A percentile compares a stretch with the other conserved stretches of the same genome.
These are phyloP conservation scores for Mortierella alpina DNA, from an alignment of 192 early-diverging fungal species.

Conservation along the genomic window DNA sequence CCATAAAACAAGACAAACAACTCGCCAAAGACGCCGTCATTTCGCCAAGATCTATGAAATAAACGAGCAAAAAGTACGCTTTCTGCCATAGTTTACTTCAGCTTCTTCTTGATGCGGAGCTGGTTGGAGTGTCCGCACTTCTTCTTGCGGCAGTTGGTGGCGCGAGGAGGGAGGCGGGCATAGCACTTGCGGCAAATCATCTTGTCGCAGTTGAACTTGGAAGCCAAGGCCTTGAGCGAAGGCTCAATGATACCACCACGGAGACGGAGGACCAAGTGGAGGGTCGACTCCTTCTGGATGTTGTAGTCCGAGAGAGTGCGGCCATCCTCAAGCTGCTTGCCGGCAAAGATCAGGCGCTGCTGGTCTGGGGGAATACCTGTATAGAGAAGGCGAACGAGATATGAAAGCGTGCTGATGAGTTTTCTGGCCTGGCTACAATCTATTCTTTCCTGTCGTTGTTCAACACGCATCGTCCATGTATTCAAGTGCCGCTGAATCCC, in stretches of 20 bases:
- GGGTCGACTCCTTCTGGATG: slow-evolving; percentile 99
- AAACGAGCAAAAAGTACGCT: too few species aligned
- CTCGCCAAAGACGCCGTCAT: too few species aligned
- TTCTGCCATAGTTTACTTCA: slow-evolving; percentile 73
- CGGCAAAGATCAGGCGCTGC: slow-evolving; percentile 99
- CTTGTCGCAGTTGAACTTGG: slow-evolving; percentile 99
- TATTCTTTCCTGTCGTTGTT: too few species aligned
- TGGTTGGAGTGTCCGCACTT: slow-evolving; percentile 99
- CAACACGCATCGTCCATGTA: too few species aligned
- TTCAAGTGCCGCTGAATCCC: too few species aligned
- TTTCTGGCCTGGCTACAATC: too few species aligned
- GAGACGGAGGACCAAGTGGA: slow-evolving; percentile 96
- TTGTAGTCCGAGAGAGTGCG: slow-evolving; percentile 99
- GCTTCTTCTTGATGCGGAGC: slow-evolving; percentile 99
- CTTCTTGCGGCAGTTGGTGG: slow-evolving; percentile 99
- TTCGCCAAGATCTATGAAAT: too few species aligned
- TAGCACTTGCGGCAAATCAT: slow-evolving; percentile 99
- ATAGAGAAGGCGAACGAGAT: background rate
- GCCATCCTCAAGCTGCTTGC: slow-evolving; percentile 99
- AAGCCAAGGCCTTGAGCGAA: slow-evolving; percentile 96
- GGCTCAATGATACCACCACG: slow-evolving; percentile 99
- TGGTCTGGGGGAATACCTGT: slow-evolving; percentile 97
- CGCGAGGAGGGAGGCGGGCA: slow-evolving; percentile 98
- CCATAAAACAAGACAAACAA: too few species aligned
- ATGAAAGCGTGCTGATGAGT: background rate